Conservation (phyloP, 2,329 filamentous ascomycete species). For the Amesomyces nigricolor region DNA sequence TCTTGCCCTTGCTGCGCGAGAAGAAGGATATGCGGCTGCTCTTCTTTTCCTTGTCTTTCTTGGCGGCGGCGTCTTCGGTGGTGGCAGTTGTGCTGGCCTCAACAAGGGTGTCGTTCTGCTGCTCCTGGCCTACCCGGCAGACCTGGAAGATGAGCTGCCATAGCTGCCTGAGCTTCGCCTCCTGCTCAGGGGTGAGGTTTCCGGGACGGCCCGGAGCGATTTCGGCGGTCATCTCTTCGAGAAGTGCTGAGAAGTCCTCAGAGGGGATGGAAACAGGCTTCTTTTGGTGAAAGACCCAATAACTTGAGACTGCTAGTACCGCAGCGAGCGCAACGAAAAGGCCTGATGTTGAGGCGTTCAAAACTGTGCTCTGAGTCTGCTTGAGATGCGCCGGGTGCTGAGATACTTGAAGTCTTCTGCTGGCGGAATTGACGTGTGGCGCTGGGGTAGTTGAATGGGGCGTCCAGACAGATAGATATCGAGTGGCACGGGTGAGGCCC, state of each 20-base stretch:
- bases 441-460: not conserved
- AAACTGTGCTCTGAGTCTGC: not conserved
- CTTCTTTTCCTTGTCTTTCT: conserved; percentile 63
- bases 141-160: conserved; percentile 74
- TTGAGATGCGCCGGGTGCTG: not conserved
- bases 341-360: conserved; percentile 15
- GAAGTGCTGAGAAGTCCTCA: conserved; percentile 4
- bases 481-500: not conserved
- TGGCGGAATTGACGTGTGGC: not conserved
- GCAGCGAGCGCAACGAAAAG: conserved; percentile 17
- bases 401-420: not conserved
- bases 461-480: not conserved
- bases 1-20: conserved; percentile 49
- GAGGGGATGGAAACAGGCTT: not conserved
- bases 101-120: conserved; percentile 25
- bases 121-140: conserved; percentile 53
- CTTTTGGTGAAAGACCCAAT: conserved; percentile 8
- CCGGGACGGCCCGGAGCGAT: conserved; percentile 67
- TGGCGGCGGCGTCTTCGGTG: conserved; percentile 29
- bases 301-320: conserved; percentile 17
- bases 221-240: conserved; percentile 30
- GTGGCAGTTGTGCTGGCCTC: conserved; percentile 30
- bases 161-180: conserved; percentile 79
- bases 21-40: conserved; percentile 71
- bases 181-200: conserved; percentile 83